These are phyloP conservation scores for Alopecurus myosuroides DNA, from an alignment of 176 grass and related monocot genomes.

Conservation along the genomic window DNA sequence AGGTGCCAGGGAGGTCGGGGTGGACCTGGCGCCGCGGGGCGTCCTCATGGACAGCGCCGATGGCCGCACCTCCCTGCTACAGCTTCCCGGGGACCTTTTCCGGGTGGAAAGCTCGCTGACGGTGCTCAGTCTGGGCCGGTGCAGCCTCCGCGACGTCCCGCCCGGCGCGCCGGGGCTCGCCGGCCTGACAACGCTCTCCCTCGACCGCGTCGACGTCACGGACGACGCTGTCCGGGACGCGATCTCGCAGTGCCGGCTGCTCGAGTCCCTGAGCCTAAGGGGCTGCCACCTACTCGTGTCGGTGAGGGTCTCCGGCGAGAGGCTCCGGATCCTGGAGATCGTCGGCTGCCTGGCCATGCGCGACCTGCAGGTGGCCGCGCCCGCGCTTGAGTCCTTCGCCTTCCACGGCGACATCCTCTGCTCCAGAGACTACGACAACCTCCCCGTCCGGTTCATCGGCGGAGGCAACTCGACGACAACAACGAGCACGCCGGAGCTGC, in stretches of 20 bases:
- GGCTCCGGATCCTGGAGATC: conserved; percentile 33
- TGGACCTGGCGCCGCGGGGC: conserved; percentile 30
- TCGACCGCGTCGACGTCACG: conserved; percentile 27
- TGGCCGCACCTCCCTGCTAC: not conserved
- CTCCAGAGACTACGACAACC: not conserved
- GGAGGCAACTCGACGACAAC: not conserved
- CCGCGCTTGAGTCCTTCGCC: conserved; percentile 36
- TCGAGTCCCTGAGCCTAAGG: conserved; percentile 42
- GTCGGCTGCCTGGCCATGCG: conserved; percentile 5
- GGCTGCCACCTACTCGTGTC: conserved; percentile 6
- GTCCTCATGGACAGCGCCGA: not conserved
- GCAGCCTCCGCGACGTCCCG: conserved; percentile 18
- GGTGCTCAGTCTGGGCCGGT: conserved; percentile 26
- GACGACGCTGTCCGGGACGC: conserved; percentile 10
- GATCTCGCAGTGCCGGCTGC: conserved; percentile 21
- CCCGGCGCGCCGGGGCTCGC: not conserved
- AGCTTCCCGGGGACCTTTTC: conserved; percentile 24
- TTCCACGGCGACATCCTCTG: conserved; percentile 16
- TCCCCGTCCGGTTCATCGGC: not conserved
- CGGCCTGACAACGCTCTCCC: conserved; percentile 26
- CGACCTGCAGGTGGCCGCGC: conserved; percentile 13
- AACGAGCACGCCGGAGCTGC: conserved; percentile 8
- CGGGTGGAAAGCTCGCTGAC: conserved; percentile 9
- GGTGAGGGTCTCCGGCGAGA: conserved; percentile 23
- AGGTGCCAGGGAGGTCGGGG: conserved; percentile 35